Evolutionary conservation across 177 flowering plant genomes (phyloP), one percentile per base, ranked within the genome.

Genomic region (Tripterygium wilfordii): DNA sequence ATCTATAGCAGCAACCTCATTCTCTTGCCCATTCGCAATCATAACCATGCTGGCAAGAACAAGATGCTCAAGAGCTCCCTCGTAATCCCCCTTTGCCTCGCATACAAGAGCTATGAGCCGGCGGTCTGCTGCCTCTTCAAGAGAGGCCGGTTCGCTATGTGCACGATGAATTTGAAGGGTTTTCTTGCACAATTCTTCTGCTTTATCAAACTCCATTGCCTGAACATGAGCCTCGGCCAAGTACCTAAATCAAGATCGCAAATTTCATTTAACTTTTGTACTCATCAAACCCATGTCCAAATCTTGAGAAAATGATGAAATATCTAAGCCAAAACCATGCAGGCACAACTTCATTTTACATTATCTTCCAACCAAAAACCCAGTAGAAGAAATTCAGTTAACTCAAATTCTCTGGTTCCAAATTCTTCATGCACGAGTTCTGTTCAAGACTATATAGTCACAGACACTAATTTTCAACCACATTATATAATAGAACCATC

Each of bases 21-120:
- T 73, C 17, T 92, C 96, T 50, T 82, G 95, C 42, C 88, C 91
- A 57, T 75, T 82, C 28, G 98, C 83, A 54, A 82, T 73, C 94
- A 91, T 82, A 16, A 94, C 90, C 96, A 88, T 84, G 65, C 94
- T 84, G 55, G 98, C 91, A 28, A 92, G 90, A 54, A 92, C 98
- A 51, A 92, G 96, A 61, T 92, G 95, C 70, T 92, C 98, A 16
- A 92, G 87, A 28, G 96, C 94, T 19, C 81, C 26, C 60, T 92
- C 98, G 48, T 83, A 82, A 42, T 88, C 96, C 29, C 94, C 89
- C 59, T 82, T 89, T 19, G 96, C 96, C 67, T 92, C 98, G 45
- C 80, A 86, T 37, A 92, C 66, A 26, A 88, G 85, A 39, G 94
- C 98, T 96, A 92, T 92, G 49, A 92, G 58, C 16, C 98, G 72